phyloP scores from a whole-genome alignment of 352 stramenopile genomes.

The Aphanomyces invadans region DNA sequence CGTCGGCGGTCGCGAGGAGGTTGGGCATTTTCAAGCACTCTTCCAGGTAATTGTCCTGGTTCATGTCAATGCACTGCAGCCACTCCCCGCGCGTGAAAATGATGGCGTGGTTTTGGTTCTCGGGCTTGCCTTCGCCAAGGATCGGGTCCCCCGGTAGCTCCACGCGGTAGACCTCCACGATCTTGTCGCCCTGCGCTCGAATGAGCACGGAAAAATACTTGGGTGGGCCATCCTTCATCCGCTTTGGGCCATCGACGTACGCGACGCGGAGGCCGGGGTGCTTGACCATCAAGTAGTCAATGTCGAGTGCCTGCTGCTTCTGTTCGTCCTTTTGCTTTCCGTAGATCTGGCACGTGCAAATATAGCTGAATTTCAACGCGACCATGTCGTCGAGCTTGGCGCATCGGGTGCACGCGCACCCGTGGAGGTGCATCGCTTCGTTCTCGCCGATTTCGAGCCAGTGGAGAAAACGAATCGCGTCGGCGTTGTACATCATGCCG shows the following conservation, averaged over 20 bases:
- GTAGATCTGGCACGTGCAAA: slow-evolving; percentile 87
- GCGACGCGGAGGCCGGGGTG: slow-evolving; percentile 91
- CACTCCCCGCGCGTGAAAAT: slow-evolving; percentile 83
- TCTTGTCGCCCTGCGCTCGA: slow-evolving; percentile 76
- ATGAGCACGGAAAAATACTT: slow-evolving; percentile 81
- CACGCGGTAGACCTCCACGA: slow-evolving; percentile 83
- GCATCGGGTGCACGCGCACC: slow-evolving; percentile 23
- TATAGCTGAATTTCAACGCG: slow-evolving; percentile 82
- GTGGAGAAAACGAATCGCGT: slow-evolving; percentile 81
- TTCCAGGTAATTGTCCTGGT: slow-evolving; percentile 86
- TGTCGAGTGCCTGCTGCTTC: slow-evolving; percentile 63
- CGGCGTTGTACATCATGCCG: slow-evolving; percentile 88
- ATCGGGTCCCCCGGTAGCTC: slow-evolving; percentile 76
- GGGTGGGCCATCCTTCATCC: slow-evolving; percentile 25
- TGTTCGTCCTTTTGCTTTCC: slow-evolving; percentile 42
- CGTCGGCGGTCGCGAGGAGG: slow-evolving; percentile 66
- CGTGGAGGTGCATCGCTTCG: slow-evolving; percentile 15
- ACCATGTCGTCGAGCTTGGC: slow-evolving; percentile 75
- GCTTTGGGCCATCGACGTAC: slow-evolving; percentile 70
- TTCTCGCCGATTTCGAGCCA: slow-evolving; percentile 75
- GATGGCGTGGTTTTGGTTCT: slow-evolving; percentile 83
- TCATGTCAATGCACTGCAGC: slow-evolving; percentile 88
- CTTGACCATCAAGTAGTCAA: slow-evolving; percentile 95
- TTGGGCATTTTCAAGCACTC: slow-evolving; percentile 86
- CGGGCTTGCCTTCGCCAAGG: slow-evolving; percentile 77